Evolutionary conservation across 179 eudicot species (phyloP).

Genomic region (Silene noctiflora): DNA sequence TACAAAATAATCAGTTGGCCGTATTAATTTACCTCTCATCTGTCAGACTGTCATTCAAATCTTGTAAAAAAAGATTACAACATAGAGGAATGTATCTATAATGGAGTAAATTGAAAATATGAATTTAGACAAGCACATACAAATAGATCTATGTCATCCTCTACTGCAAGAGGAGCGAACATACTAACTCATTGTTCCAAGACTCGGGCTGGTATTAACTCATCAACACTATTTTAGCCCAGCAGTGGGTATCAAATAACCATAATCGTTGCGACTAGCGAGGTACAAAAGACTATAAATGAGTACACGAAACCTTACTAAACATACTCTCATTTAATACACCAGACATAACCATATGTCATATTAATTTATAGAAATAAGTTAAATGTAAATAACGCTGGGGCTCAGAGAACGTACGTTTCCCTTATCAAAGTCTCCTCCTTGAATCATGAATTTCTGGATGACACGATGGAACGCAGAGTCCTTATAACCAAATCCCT

Average conservation of each 20-base stretch:
- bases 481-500: conserved; percentile 88
- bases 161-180: no score
- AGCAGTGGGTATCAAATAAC: no score
- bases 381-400: conserved; percentile 7
- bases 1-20: neutral
- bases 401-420: conserved; percentile 49
- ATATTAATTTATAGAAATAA: neutral
- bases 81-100: neutral
- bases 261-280: neutral
- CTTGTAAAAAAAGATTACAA: conserved; percentile 3
- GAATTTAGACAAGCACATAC: neutral
- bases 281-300: neutral
- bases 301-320: neutral
- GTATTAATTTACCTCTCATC: neutral
- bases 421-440: conserved; percentile 96
- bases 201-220: neutral
- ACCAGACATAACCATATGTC: neutral
- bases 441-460: conserved; percentile 92
- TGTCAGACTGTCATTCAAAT: neutral
- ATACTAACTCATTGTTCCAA: neutral
- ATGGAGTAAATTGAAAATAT: neutral
- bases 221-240: no score
- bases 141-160: neutral
- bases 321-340: neutral
- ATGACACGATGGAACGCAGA: conserved; percentile 93